Percentiles rank a stretch among this genome's conserved stretches.
Evolutionary conservation across 169 alveolate genomes (phyloP).

Genomic region (Cystoisospora suis): DNA sequence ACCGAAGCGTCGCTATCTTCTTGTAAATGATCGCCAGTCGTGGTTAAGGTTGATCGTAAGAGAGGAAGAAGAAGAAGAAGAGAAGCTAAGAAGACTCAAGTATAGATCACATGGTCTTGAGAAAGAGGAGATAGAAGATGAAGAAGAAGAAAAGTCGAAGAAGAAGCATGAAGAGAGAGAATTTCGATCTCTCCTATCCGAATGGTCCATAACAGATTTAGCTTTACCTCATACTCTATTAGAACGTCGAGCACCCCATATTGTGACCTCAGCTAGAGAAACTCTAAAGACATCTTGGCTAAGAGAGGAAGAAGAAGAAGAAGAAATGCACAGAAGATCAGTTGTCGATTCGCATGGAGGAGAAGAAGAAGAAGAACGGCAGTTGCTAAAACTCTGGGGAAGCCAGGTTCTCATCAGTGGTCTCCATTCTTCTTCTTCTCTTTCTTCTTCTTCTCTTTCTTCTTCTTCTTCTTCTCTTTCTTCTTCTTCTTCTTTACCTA

Average conservation of each 20-base stretch:
- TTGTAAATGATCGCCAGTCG: background rate
- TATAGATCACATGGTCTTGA: too few species aligned
- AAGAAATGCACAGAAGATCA: background rate
- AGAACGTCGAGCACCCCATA: background rate
- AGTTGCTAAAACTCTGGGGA: background rate
- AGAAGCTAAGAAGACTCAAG: too few species aligned
- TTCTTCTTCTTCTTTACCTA: too few species aligned
- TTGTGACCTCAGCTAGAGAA: background rate
- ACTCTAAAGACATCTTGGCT: background rate
- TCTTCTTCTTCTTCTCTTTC: too few species aligned
- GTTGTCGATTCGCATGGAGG: background rate
- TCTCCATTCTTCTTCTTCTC: too few species aligned
- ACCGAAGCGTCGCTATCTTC: background rate
- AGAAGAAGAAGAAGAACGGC: background rate
- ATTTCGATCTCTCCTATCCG: background rate
- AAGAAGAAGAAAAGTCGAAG: background rate
- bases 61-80: background rate
- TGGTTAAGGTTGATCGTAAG: background rate
- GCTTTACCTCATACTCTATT: background rate
- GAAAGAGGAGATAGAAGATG: background rate
- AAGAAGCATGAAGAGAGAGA: background rate
- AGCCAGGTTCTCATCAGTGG: slow-evolving; percentile 20
- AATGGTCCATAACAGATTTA: background rate
- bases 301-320: background rate
- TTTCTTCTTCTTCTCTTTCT: too few species aligned